Base-by-base conservation (phyloP, 306 rosid species). In the Glycine latifolia region DNA sequence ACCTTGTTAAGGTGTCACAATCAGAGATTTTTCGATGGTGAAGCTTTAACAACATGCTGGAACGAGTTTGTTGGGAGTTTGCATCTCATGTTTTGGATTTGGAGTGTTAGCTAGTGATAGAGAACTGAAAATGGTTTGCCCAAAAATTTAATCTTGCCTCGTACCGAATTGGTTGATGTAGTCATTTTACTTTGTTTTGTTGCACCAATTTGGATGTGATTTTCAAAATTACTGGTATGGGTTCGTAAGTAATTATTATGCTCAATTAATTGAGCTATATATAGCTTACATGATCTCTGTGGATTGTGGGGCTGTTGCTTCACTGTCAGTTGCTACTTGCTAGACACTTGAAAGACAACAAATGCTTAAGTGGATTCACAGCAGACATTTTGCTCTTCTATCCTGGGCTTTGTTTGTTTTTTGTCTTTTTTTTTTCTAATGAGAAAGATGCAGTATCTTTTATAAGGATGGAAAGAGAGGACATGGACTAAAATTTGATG, bases 1-100 rank as follows among this genome's bases (percentile, higher is more conserved):
- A 49, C 76, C 58, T 55, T 11, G 78, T 53, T 79, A 73, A 37
- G 43, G 10, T 17, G 87, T 88, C 87, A 8, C 71, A 62, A 76
- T 88, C 89, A 17, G 49, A 46, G 33, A 83, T 75, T 81, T 44
- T 44, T 75, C 11, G 70, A 82, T 50, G 47, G 74, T 62, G 84
- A 85, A 31, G 35, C 58, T 54, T 80, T 56, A 77, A 47, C 70
- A 80, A 66, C 41, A 48, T 58, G 70, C 33, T 35, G 43, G 72
- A 43, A 13, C 63, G 53, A 35, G 78, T 80, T 79, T 79, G 82
- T 78, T 77, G 54, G 17, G 13, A 75, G 82, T 73, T 73, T 8
- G 72, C 47, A 66, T 73, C 62, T 35, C 76, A 79, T 79, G 43
- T 65, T 54, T 58, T 26, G 31, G 31, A 26, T 13, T 7, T 26